Base-by-base conservation (phyloP, 768 basidiomycete species). In the Filobasidium wieringae region DNA sequence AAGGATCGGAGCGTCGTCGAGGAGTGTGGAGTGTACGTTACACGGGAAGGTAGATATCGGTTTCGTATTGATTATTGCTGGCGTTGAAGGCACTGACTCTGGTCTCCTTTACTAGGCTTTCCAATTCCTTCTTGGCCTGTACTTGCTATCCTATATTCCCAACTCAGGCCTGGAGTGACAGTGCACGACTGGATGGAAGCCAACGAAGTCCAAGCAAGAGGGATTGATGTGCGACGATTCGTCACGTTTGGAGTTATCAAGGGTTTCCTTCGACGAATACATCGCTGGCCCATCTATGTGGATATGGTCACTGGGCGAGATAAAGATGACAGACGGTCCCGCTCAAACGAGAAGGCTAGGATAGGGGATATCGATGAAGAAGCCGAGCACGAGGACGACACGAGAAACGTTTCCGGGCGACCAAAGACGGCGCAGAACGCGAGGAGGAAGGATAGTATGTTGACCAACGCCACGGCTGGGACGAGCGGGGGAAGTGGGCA, bases 171-270 rank as follows among this genome's bases (percentile, higher is more conserved):
- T 0, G 90, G 89, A 11, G 83, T 83, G 56, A 87, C 88, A 0
- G 79, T 97, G 4, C 80, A 81, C 27, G 83, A 88, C 41, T 99
- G 95, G 93, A 87, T 90, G 78, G 82, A 87, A 64, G 77, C 77
- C 39, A 78, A 89, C 65, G 77, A 83, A 22, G 81, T 91, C 17
- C 80, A 84, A 50, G 75, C 77, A 6, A 72, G 84, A 22, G 88
- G 87, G 1, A 84, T 97, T 53, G 95, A 99, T 70, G 80, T 88
- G 7, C 82, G 93, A 8, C 82, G 95, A n/a, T 95, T 99, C 72
- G 83, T 89, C 17, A 91, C 87, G 60, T 99, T 97, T 67, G 95
- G 95, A 5, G 87, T 97, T 24, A 93, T 99, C 76, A 99, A 99
- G 84, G 93, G 92, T 0, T 97, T 97, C 71, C 78, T 99, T 15